A percentile compares a stretch with the other conserved stretches of the same genome.
Conservation (phyloP, 2,329 filamentous ascomycete genomes). For the Neonectria faginata region DNA sequence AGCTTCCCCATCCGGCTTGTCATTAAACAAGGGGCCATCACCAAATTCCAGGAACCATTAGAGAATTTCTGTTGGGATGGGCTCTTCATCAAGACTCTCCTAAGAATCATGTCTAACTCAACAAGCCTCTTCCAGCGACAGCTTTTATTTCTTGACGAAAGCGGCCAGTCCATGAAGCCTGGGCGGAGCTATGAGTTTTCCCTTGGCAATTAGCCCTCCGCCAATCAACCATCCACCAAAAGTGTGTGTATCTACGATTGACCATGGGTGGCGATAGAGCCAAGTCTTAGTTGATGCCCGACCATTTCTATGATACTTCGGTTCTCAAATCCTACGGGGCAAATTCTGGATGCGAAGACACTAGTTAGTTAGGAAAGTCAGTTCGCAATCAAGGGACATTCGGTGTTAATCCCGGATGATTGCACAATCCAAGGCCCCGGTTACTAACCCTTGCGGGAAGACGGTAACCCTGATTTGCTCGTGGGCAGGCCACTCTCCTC, state of each 20-base stretch:
- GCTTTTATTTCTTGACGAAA: neutral
- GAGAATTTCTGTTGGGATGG: neutral
- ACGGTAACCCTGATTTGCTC: neutral
- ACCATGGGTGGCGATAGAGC: neutral
- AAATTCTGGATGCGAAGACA: neutral
- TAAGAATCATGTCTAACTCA: neutral
- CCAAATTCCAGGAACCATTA: neutral
- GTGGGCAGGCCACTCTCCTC: neutral
- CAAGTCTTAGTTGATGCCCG: neutral
- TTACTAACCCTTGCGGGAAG: neutral
- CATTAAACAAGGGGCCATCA: neutral
- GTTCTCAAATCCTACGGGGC: neutral
- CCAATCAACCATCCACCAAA: neutral
- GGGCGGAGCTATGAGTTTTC: neutral
- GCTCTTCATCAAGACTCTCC: neutral
- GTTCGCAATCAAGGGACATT: neutral
- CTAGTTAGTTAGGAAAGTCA: too few species aligned
- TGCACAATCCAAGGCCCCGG: neutral
- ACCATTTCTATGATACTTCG: neutral
- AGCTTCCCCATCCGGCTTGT: slow-evolving; percentile 11
- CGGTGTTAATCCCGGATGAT: neutral
- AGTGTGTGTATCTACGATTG: neutral
- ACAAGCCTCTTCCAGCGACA: neutral
- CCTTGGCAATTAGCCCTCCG: neutral
- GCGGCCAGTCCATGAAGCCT: neutral